Base-by-base conservation (phyloP, 345 rosid species). In the Populus pruinosa region DNA sequence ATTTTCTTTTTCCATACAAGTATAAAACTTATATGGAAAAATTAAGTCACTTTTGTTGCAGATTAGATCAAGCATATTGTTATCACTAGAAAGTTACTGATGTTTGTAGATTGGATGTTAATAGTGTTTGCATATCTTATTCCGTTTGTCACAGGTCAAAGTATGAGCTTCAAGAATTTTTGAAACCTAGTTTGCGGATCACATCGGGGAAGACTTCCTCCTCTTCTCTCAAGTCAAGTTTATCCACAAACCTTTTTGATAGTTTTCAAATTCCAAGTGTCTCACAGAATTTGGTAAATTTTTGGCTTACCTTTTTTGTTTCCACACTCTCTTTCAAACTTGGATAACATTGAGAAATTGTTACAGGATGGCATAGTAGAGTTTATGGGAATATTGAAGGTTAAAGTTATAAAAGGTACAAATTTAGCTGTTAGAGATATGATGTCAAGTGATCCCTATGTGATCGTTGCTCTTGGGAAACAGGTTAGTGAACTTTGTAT, bases 361-460 rank as follows among this genome's bases (percentile, higher is more conserved):
- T 82, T 77, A 85, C 93, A 96, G 88, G 92, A 85, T 78, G 97
- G 91, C 81, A 88, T 89, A 93, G 91, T 88, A 75, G 98, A 93
- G 82, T 92, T 87, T 85, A 91, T 96, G 63, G 99, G 99, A 78
- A 77, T 88, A 76, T 80, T 96, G 89, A 96, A 90, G 88, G 85
- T 92, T 66, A 92, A 79, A 78, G 84, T 92, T 70, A 81, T 86
- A 76, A 90, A 89, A 67, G 99, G 99, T 69, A 85, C 79, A 72
- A 90, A 89, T 83, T 82, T 96, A 83, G 97, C 97, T 18, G 35
- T 96, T 73, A 88, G 97, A 87, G 99, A 96, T 85, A 91, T 91
- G 97, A 86, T 89, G 89, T 81, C 99, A 65, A 96, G 99, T 70
- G 99, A 96, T 87, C 97, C 98, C 1, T 94, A 94, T 78, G 97